Evolutionary conservation across 1,284 basidiomycete species (phyloP), one percentile per base, ranked within the genome.

Genomic region (Apiotrichum gracile): DNA sequence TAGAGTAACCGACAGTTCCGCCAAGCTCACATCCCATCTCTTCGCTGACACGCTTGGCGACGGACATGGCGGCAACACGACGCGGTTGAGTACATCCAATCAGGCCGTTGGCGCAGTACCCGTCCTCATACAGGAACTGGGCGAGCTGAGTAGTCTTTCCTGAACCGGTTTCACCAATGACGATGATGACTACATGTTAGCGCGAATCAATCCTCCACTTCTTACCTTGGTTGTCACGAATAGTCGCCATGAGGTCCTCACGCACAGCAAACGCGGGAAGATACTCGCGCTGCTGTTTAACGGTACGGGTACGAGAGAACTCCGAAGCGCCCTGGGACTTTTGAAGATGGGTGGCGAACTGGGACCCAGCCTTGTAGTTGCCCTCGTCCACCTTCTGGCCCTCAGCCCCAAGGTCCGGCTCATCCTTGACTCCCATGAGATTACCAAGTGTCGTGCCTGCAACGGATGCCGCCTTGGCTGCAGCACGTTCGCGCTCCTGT

Each of bases 61-160:
- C 94, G 16, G 89, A 93, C 93, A 98, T 97, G 13, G 94, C 93
- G 44, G 94, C 93, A 13, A 97, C 93, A 78, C 93, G 90, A 67
- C 94, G 84, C 37, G 93, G 93, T 69, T 97, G 93, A 0, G 94
- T 98, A 66, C 93, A 98, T 8, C 92, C 92, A 40, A 98, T 84
- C 35, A 96, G 81, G 9, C 93, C 93, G 71, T 86, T 82, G 17
- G 81, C 75, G 56, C 91, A 91, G 71, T 94, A 97, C 2, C 94
- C 93, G 62, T 97, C 94, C 73, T 97, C 94, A 69, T 97, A 90
- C 52, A 97, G 74, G 75, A 91, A 96, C 66, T 96, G 93, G 1
- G 86, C 80, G 5, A 96, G 77, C 70, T 97, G 92, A 0, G 93
- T 96, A 0, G 92, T 96, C 77, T 96, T 97, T 8, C 91, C 92